Base-by-base conservation (phyloP, 495 filamentous ascomycete genomes). In the Penicillium manginii region DNA sequence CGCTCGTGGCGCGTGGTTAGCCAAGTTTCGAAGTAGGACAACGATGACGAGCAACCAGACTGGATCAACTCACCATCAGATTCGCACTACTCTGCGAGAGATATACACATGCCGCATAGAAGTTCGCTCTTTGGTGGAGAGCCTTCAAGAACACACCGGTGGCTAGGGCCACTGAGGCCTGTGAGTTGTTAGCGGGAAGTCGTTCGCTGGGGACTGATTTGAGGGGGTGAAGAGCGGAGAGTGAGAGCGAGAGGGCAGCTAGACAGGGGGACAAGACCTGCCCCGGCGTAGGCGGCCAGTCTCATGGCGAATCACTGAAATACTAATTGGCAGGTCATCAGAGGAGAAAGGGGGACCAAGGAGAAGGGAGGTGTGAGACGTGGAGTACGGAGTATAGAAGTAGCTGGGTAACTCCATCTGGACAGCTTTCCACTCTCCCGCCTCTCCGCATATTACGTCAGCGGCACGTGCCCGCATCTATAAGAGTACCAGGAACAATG, bases 21-120 rank as follows among this genome's bases (percentile, higher is more conserved):
- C 23, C 37, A 52, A 14, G 17, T 22, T 40, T 29, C 40, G 9
- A 50, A 8, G 26, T 18, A 52, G 52, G 50, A 47, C 10, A 7
- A 14, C 43, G 37, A 1, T 40, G 35, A 40, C 22, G 22, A 35
- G 40, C 52, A 55, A 42, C 29, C 21, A 18, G 32, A 29, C 29
- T n/a, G 11, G 19, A 42, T n/a, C 23, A 52, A 48, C 8, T 53
- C 56, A 94, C 93, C 88, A 98, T 92, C 46, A 97, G 80, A 66
- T 93, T 97, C 57, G 93, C 86, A 77, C 91, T 98, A 73, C 91
- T 97, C 71, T 98, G 93, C 48, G 92, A 89, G 15, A 98, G 84
- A 74, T 98, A 96, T 31, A 98, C 96, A 72, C 91, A 92, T 52
- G 93, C 92, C 15, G 93, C 90, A 73, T 98, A 98, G 84, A 98